phyloP scores from a whole-genome alignment of 345 rosid species.

The Rhodomyrtus tomentosa region DNA sequence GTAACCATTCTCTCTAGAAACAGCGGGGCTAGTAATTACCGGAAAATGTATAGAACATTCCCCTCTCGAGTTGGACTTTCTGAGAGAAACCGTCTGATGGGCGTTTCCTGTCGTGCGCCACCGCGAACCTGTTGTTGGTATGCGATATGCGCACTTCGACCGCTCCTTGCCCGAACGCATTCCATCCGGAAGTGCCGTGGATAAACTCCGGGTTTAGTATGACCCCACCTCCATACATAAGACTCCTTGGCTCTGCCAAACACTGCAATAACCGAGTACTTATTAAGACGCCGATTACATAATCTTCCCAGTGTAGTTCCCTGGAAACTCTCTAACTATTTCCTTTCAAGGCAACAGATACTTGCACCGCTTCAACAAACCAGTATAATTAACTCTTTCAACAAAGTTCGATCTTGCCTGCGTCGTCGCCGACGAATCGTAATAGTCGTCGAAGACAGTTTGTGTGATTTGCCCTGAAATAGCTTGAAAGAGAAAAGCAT shows the following conservation, averaged over 20 bases:
- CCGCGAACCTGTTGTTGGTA: slow-evolving; percentile 18
- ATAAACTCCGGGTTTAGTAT: slow-evolving; percentile 29
- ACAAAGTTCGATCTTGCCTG: not conserved
- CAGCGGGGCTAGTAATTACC: slow-evolving; percentile 5
- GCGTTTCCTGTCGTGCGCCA: slow-evolving; percentile 9
- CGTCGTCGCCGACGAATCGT: slow-evolving; percentile 1
- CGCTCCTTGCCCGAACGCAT: slow-evolving; percentile 14
- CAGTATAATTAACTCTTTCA: not conserved
- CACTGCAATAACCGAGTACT: slow-evolving; percentile 33
- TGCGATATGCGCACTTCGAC: slow-evolving; percentile 13
- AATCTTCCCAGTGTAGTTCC: not conserved
- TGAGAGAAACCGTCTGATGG: slow-evolving; percentile 29
- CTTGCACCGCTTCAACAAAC: not conserved
- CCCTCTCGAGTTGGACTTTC: slow-evolving; percentile 27
- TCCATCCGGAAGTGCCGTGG: slow-evolving; percentile 29
- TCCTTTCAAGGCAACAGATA: not conserved
- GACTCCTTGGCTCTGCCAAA: slow-evolving; percentile 35
- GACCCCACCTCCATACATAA: slow-evolving; percentile 47
- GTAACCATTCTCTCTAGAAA: not conserved
- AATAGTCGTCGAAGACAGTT: not conserved
- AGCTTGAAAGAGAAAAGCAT: not conserved
- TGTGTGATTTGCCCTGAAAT: not conserved
- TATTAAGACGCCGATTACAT: not conserved
- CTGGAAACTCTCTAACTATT: not conserved
- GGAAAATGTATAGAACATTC: slow-evolving; percentile 48